These are phyloP conservation scores for Pontederia paniculata DNA, from an alignment of 176 grass and related monocot genomes.

Conservation along the genomic window DNA sequence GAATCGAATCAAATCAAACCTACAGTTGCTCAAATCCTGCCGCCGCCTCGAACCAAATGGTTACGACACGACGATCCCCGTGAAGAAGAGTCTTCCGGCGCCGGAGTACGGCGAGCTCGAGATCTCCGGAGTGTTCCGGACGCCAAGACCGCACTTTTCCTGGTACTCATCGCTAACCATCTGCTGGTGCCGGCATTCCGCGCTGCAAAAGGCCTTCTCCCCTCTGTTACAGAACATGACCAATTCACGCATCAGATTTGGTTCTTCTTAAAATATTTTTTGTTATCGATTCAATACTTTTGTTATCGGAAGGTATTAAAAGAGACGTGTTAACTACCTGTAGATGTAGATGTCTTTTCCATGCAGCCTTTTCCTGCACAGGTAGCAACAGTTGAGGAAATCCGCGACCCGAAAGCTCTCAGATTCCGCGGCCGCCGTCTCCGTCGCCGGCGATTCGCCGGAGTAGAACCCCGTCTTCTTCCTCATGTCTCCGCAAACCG, in stretches of 20 bases:
- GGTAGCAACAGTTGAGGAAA: slow-evolving; percentile 39
- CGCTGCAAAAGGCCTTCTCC: slow-evolving; percentile 89
- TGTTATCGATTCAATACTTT: too few species aligned
- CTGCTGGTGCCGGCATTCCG: slow-evolving; percentile 27
- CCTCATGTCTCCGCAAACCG: background rate
- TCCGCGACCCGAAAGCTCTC: slow-evolving; percentile 21
- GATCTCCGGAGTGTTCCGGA: slow-evolving; percentile 1
- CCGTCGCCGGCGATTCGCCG: background rate
- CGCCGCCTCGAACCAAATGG: too few species aligned
- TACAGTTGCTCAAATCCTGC: too few species aligned
- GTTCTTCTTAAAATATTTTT: too few species aligned
- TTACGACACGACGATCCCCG: slow-evolving; percentile 50
- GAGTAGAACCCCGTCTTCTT: background rate
- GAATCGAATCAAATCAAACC: too few species aligned
- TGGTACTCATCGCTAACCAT: slow-evolving; percentile 22
- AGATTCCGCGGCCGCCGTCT: background rate
- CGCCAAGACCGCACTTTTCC: slow-evolving; percentile 10
- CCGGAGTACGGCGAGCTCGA: slow-evolving; percentile 23
- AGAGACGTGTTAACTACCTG: slow-evolving; percentile 18
- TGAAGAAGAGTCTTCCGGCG: slow-evolving; percentile 37
- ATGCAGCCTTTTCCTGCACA: slow-evolving; percentile 23
- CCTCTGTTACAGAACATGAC: slow-evolving; percentile 30
- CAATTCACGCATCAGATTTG: too few species aligned
- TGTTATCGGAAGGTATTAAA: too few species aligned
- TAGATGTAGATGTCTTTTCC: slow-evolving; percentile 41